Conservation (phyloP, 352 stramenopile genomes). For the Globisporangium nodosum region DNA sequence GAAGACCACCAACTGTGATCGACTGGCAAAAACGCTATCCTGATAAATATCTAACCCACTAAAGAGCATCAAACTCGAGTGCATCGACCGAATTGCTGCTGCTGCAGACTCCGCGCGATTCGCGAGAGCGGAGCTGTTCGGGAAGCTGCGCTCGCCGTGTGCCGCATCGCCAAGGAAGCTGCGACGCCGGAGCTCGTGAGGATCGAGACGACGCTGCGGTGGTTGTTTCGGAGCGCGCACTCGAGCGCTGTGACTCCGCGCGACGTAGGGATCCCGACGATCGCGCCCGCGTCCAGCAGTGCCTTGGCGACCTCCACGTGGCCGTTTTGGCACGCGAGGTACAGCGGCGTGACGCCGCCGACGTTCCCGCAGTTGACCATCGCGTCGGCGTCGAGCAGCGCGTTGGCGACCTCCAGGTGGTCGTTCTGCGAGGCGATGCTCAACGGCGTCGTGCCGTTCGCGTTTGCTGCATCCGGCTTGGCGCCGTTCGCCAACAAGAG, state of each 20-base stretch:
- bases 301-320: constrained; percentile 3
- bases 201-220: constrained; percentile 2
- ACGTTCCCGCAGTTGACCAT: constrained; percentile 4
- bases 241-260: neutral
- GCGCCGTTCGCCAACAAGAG: constrained; percentile 2
- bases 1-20: no score
- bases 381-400: constrained; percentile 7
- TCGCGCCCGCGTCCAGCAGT: constrained; percentile 4
- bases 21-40: no score
- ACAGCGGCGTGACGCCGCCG: constrained; percentile 7
- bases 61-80: neutral
- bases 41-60: no score
- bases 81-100: neutral
- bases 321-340: constrained; percentile 13
- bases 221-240: neutral
- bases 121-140: constrained; percentile 2
- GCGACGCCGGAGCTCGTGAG: neutral
- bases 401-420: constrained; percentile 4
- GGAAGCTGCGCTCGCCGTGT: neutral
- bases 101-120: neutral
- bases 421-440: constrained; percentile 11
- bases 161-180: neutral
- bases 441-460: constrained; percentile 9
- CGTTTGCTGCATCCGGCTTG: constrained; percentile 6
- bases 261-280: constrained; percentile 1